Conservation (phyloP, 768 basidiomycete genomes). For the Collybia nuda region DNA sequence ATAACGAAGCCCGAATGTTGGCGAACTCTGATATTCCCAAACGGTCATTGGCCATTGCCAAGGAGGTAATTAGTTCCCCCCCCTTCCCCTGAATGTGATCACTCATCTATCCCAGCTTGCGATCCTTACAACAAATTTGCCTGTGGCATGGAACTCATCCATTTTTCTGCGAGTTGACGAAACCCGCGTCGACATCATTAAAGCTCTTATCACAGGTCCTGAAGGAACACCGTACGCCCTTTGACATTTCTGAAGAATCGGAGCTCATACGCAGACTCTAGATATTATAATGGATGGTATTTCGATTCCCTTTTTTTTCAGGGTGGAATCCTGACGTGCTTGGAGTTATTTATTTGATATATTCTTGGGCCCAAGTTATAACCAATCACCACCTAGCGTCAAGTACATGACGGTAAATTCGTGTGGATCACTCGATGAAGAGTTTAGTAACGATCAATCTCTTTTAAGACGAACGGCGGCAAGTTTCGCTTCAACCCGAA, state of each 20-base stretch:
- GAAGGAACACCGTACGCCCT: conserved; percentile 85
- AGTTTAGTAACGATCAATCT: neutral
- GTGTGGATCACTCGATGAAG: neutral
- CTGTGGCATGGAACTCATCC: conserved; percentile 94
- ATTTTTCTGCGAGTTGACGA: conserved; percentile 94
- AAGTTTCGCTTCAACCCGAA: conserved; percentile 94
- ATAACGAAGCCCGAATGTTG: conserved; percentile 81
- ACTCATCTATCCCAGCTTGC: conserved; percentile 60
- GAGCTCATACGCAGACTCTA: conserved; percentile 25
- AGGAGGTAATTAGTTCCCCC: conserved; percentile 57
- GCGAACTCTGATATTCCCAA: conserved; percentile 87
- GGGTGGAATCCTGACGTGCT: neutral
- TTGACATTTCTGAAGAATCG: neutral
- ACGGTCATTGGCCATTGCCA: conserved; percentile 91
- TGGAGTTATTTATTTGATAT: conserved; percentile 73
- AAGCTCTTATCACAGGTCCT: conserved; percentile 89
- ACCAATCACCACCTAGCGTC: conserved; percentile 75
- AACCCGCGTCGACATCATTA: conserved; percentile 87
- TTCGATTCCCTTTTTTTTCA: conserved; percentile 19
- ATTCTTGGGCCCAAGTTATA: conserved; percentile 88
- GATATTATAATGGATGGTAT: conserved; percentile 90
- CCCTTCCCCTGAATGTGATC: neutral
- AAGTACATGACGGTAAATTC: conserved; percentile 60
- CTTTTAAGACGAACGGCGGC: conserved; percentile 74
- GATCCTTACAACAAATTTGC: conserved; percentile 89